Evolutionary conservation across 2,329 filamentous ascomycete genomes (phyloP).

Genomic region (Phialophora tarda): DNA sequence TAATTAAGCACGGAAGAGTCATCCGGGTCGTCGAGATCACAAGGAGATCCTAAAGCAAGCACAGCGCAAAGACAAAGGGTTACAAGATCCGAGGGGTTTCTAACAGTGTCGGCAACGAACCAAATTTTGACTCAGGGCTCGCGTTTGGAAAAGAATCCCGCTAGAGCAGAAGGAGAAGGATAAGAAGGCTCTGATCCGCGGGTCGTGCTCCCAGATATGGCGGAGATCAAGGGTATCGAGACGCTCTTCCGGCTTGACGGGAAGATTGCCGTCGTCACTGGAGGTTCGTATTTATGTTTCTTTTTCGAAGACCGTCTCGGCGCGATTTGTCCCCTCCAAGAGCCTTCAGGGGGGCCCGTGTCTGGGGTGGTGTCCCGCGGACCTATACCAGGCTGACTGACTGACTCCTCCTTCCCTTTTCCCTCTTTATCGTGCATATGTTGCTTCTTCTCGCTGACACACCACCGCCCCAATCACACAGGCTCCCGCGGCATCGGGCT

Average conservation of each 20-base stretch:
- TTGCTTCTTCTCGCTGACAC: too few relatives aligned
- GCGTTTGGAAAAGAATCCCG: too few relatives aligned
- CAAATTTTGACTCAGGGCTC: neutral
- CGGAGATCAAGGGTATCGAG: slow-evolving; percentile 23
- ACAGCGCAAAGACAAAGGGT: neutral
- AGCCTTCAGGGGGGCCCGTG: too few relatives aligned
- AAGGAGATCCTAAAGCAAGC: neutral
- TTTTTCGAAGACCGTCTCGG: too few relatives aligned
- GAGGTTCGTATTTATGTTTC: slow-evolving; percentile 23
- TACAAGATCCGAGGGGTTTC: neutral
- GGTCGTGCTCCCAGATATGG: neutral
- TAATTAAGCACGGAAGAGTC: too few relatives aligned
- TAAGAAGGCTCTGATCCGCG: neutral
- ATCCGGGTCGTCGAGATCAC: too few relatives aligned
- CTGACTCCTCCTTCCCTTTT: too few relatives aligned
- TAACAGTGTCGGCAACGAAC: neutral
- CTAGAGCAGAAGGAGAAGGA: neutral
- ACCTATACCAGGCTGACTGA: too few relatives aligned
- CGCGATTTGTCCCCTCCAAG: too few relatives aligned
- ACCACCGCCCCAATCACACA: neutral
- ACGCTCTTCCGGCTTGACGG: slow-evolving; percentile 30
- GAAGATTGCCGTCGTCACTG: slow-evolving; percentile 34
- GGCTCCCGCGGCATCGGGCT: slow-evolving; percentile 43
- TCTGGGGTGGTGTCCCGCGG: too few relatives aligned
- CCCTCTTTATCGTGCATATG: too few relatives aligned